phyloP scores from a whole-genome alignment of 1,139 yeast genomes.

The Sugiyamaella novakii region DNA sequence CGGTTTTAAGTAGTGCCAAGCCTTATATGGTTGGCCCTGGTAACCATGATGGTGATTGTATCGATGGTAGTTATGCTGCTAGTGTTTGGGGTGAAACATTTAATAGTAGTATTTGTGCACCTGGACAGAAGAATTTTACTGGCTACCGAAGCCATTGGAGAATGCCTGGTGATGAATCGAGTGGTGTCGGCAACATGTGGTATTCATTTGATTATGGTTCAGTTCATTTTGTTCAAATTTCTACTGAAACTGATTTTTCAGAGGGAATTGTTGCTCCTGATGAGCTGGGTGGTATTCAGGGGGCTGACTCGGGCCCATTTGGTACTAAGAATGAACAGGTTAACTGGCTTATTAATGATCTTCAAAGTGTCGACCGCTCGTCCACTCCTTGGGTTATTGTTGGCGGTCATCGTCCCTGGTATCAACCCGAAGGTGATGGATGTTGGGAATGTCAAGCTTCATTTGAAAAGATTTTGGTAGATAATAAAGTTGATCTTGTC shows the following conservation, averaged over 20 bases:
- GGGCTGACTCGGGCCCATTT: conserved; percentile 33
- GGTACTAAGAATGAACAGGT: conserved; percentile 35
- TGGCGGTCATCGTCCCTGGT: conserved; percentile 46
- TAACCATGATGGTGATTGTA: conserved; percentile 39
- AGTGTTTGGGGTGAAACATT: conserved; percentile 26
- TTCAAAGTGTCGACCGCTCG: conserved; percentile 40
- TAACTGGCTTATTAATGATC: conserved; percentile 48
- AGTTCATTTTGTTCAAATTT: conserved; percentile 39
- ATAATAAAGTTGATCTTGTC: conserved; percentile 36
- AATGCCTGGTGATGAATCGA: conserved; percentile 35
- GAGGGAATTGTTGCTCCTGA: conserved; percentile 33
- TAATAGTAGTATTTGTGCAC: conserved; percentile 32
- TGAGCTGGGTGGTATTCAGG: conserved; percentile 35
- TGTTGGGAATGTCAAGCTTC: conserved; percentile 36
- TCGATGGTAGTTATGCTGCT: conserved; percentile 28
- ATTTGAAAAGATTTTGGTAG: conserved; percentile 31
- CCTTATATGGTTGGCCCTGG: conserved; percentile 41
- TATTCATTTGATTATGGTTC: conserved; percentile 40
- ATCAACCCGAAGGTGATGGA: conserved; percentile 30
- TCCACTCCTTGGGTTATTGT: conserved; percentile 42
- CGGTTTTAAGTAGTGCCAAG: conserved; percentile 27
- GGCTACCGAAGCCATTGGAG: conserved; percentile 35
- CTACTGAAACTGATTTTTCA: conserved; percentile 38
- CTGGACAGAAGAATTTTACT: conserved; percentile 38
- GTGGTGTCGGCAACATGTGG: conserved; percentile 37